phyloP scores from a whole-genome alignment of 257 asterid genomes.

The Forsythia viridissima region DNA sequence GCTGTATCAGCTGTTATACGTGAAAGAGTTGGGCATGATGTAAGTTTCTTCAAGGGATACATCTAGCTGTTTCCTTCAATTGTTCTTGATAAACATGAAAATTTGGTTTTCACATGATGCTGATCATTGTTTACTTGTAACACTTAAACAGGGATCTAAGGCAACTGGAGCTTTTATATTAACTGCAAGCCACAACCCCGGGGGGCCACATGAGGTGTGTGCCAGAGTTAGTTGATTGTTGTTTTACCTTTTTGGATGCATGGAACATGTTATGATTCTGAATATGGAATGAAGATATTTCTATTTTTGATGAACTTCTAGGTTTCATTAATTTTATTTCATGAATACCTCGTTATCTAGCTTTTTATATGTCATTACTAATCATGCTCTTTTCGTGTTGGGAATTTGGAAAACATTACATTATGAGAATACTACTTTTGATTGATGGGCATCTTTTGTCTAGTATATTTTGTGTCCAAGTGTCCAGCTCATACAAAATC shows the following conservation, averaged over 20 bases:
- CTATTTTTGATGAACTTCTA: constrained; percentile 3
- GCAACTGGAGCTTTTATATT: constrained; percentile 91
- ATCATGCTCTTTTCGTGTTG: neutral
- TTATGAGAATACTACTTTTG: neutral
- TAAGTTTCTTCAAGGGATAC: constrained; percentile 39
- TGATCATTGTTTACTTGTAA: constrained; percentile 15
- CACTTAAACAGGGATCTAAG: constrained; percentile 73
- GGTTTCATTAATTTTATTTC: neutral
- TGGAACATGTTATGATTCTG: constrained; percentile 5
- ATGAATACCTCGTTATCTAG: neutral
- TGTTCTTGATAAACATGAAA: neutral
- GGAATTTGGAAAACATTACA: neutral
- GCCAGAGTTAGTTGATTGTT: constrained; percentile 19
- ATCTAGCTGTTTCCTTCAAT: constrained; percentile 12
- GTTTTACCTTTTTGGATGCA: constrained; percentile 14
- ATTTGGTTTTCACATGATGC: neutral
- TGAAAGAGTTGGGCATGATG: constrained; percentile 84
- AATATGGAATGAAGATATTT: constrained; percentile 1
- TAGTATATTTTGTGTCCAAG: neutral
- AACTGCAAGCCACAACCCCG: constrained; percentile 99
- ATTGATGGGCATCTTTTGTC: neutral
- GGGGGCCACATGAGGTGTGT: constrained; percentile 91
- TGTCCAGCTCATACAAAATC: neutral
- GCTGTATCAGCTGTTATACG: constrained; percentile 93
- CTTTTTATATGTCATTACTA: neutral